Evolutionary conservation across 163 green algal species (phyloP), one percentile per base, ranked within the genome.

Genomic region (Scenedesmus sp.): DNA sequence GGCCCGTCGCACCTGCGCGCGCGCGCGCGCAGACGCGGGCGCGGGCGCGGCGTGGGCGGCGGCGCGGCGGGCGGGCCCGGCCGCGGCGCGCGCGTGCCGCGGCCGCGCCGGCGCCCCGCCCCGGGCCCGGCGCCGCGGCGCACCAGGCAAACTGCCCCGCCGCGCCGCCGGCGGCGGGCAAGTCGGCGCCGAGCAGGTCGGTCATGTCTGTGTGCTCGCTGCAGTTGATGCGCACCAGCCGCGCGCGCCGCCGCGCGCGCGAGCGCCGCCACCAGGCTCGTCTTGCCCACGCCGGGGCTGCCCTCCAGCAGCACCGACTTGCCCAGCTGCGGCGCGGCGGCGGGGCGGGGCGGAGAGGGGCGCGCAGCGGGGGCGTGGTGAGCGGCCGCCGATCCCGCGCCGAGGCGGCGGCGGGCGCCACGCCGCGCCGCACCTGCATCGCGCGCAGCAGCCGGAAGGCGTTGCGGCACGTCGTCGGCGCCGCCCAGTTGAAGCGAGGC

Each of bases 191-290:
- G 66, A 99, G 89, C 65, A 99, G 86, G 70, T 99, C 96, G 90
- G 98, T 98, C 93, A 99, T 99, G 88, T 99, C 96, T 1, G 96
- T 99, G 85, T 99, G 95, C 85, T 98, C 95, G 53, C 84, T 93
- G 53, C 98, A 87, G 85, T 99, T 99, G 85, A 99, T 97, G 76
- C 96, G 92, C 45, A 98, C 91, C 62, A 97, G 83, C 51, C 69
- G 50, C 28, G 87, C 83, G 22, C 89, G 87, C 7, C 80, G 81
- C 82, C 69, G 65, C 63, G 24, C 44, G 42, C 0, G 95, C 93
- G 18, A 99, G 67, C 13, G 96, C 96, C 2, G 92, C 83, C 3
- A 99, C 85, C 42, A 99, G 84, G 26, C 82, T 94, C 29, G 92
- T 99, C 91, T 99, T 99, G 65, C 96, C 96, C 20, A 99, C 96